Conservation (phyloP, 1,284 basidiomycete species). For the Polyporus tsugae region DNA sequence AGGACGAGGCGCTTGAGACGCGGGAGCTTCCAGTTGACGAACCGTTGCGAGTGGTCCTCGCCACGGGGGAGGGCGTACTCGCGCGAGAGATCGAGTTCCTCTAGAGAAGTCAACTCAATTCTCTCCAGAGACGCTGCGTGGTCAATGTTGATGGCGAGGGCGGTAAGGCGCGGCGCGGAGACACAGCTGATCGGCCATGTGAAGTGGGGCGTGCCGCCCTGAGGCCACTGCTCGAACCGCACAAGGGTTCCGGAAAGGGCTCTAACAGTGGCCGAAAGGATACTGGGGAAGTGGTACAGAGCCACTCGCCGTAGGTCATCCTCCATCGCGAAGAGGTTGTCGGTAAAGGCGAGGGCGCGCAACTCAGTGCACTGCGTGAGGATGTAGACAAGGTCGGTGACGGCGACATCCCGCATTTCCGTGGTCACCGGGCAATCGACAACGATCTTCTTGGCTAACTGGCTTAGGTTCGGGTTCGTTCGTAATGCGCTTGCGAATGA, state of each 20-base stretch:
- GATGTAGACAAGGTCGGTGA: slow-evolving; percentile 18
- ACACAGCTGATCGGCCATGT: slow-evolving; percentile 19
- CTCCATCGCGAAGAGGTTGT: slow-evolving; percentile 23
- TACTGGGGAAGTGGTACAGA: slow-evolving; percentile 16
- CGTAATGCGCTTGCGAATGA: slow-evolving; percentile 17
- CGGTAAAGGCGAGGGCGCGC: slow-evolving; percentile 21
- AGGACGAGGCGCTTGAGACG: slow-evolving; percentile 21
- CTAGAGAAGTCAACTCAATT: slow-evolving; percentile 12
- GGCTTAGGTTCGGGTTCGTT: slow-evolving; percentile 11
- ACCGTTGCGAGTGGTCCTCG: slow-evolving; percentile 11
- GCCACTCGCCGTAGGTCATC: slow-evolving; percentile 18
- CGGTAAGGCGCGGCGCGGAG: slow-evolving; percentile 10
- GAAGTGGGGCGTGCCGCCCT: slow-evolving; percentile 24
- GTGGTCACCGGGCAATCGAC: slow-evolving; percentile 22
- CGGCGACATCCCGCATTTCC: slow-evolving; percentile 16
- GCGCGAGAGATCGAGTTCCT: slow-evolving; percentile 25
- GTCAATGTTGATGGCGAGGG: slow-evolving; percentile 25
- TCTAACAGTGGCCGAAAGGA: slow-evolving; percentile 5
- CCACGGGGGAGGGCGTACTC: slow-evolving; percentile 18
- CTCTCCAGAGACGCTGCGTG: slow-evolving; percentile 15
- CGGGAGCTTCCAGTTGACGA: slow-evolving; percentile 22
- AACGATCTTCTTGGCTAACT: slow-evolving; percentile 17
- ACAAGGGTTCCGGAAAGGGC: slow-evolving; percentile 5
- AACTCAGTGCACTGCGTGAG: slow-evolving; percentile 17
- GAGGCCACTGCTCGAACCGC: slow-evolving; percentile 25